Percentiles rank a stretch among this genome's conserved stretches.
Conservation (phyloP, 805 yeast species). For the Wickerhamiella sergipiensis region DNA sequence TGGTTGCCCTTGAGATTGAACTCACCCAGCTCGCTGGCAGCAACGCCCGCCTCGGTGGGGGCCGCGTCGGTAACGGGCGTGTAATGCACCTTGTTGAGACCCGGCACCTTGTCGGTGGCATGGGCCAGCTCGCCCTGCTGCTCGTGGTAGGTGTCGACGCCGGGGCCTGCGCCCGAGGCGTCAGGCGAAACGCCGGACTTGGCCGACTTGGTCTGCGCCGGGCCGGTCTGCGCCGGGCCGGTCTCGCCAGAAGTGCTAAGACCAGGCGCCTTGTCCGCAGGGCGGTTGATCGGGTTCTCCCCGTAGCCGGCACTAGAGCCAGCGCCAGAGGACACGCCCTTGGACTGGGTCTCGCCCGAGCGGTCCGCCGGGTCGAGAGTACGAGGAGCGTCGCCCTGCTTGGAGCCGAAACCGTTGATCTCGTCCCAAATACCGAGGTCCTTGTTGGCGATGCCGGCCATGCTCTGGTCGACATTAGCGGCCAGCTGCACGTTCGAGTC, state of each 20-base stretch:
- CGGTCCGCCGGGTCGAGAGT: neutral
- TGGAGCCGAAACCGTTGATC: neutral
- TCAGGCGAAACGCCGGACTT: neutral
- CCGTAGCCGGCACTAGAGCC: too few species aligned
- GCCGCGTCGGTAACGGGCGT: neutral
- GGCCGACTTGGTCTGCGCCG: neutral
- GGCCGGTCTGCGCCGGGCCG: neutral
- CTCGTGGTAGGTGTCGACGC: neutral
- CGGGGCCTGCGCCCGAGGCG: neutral
- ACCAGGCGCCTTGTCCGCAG: neutral
- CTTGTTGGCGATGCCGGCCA: neutral
- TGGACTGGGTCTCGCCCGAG: too few species aligned
- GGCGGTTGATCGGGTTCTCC: neutral
- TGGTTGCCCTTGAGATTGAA: neutral
- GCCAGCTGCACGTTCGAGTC: neutral
- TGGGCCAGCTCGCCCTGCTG: neutral
- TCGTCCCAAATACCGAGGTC: neutral
- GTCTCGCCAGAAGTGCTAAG: neutral
- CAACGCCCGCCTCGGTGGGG: neutral
- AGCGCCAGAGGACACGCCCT: too few species aligned
- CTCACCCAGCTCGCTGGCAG: neutral
- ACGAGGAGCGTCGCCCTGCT: neutral
- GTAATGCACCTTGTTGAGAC: neutral
- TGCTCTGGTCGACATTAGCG: neutral
- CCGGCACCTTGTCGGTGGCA: neutral